A percentile compares a stretch with the other conserved stretches of the same genome.
These are phyloP conservation scores for Corylus americana DNA, from an alignment of 306 rosid species.

Conservation along the genomic window DNA sequence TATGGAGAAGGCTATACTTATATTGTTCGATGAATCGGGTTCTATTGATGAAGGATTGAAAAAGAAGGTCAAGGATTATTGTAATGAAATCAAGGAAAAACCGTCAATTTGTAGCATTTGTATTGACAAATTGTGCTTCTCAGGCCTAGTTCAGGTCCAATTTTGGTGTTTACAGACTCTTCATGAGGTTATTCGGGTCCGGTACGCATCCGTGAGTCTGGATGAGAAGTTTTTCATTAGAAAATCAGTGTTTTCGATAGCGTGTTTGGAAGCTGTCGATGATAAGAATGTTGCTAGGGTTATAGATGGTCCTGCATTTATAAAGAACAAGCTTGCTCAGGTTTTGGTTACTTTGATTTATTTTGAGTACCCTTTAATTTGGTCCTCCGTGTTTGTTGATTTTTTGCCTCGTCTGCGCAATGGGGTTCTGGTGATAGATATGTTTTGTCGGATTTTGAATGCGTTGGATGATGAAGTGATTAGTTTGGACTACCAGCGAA, in stretches of 20 bases:
- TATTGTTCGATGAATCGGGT: constrained; percentile 82
- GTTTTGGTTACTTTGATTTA: constrained; percentile 81
- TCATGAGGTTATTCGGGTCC: constrained; percentile 63
- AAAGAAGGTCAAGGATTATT: constrained; percentile 61
- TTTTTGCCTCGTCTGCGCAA: constrained; percentile 70
- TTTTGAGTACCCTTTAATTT: constrained; percentile 75
- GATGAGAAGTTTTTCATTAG: constrained; percentile 78
- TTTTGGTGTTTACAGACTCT: constrained; percentile 94
- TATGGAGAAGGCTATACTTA: constrained; percentile 81
- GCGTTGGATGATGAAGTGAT: constrained; percentile 83
- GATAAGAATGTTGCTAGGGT: constrained; percentile 61
- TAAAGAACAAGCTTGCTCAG: constrained; percentile 80
- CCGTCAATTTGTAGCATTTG: constrained; percentile 68
- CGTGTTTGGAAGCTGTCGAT: constrained; percentile 58
- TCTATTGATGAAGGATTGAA: constrained; percentile 61
- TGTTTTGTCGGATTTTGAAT: constrained; percentile 93
- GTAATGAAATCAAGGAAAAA: constrained; percentile 67
- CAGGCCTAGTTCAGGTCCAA: constrained; percentile 76
- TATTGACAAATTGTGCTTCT: constrained; percentile 65
- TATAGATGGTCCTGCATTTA: constrained; percentile 76
- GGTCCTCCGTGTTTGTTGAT: constrained; percentile 85
- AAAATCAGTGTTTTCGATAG: constrained; percentile 71
- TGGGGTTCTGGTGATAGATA: constrained; percentile 76
- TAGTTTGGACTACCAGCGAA: constrained; percentile 79
- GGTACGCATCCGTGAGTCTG: constrained; percentile 65